Evolutionary conservation across 2,329 filamentous ascomycete species (phyloP).

Genomic region (Tolypocladium cylindrosporum): DNA sequence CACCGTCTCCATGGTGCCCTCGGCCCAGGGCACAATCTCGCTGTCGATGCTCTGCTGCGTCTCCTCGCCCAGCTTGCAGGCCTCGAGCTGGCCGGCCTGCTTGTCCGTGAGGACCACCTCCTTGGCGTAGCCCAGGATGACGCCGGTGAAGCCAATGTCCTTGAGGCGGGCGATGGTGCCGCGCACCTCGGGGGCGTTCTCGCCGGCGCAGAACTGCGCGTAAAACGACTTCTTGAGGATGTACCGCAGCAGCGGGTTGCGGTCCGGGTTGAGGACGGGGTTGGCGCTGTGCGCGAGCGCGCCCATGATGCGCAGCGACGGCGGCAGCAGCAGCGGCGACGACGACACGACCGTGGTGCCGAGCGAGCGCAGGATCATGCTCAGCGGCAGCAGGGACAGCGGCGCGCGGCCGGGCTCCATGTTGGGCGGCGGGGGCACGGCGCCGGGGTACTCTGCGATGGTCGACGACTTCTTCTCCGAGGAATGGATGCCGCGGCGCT

Average conservation of each 20-base stretch:
- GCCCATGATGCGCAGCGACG: slow-evolving; percentile 59
- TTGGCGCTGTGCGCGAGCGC: slow-evolving; percentile 60
- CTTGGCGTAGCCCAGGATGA: slow-evolving; percentile 74
- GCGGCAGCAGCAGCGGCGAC: slow-evolving; percentile 56
- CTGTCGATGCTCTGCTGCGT: slow-evolving; percentile 37
- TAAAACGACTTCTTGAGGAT: slow-evolving; percentile 79
- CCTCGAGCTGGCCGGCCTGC: slow-evolving; percentile 34
- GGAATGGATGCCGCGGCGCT: slow-evolving; percentile 22
- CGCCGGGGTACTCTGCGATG: slow-evolving; percentile 17
- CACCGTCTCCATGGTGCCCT: slow-evolving; percentile 67
- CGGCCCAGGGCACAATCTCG: slow-evolving; percentile 62
- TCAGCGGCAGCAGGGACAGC: slow-evolving; percentile 56
- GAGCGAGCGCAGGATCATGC: slow-evolving; percentile 58
- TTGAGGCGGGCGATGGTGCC: slow-evolving; percentile 57
- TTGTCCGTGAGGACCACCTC: slow-evolving; percentile 63
- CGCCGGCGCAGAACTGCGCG: slow-evolving; percentile 82
- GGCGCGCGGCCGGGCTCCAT: slow-evolving; percentile 27
- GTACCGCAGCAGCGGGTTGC: slow-evolving; percentile 59
- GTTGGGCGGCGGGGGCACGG: slow-evolving; percentile 17
- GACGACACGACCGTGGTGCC: slow-evolving; percentile 61
- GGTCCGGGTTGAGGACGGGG: slow-evolving; percentile 61
- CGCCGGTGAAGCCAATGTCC: slow-evolving; percentile 67
- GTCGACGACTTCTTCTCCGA: slow-evolving; percentile 26
- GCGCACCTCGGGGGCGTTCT: slow-evolving; percentile 58
- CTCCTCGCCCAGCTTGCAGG: slow-evolving; percentile 34